phyloP scores from a whole-genome alignment of 2,329 filamentous ascomycete species.

The Colletotrichum sp. region DNA sequence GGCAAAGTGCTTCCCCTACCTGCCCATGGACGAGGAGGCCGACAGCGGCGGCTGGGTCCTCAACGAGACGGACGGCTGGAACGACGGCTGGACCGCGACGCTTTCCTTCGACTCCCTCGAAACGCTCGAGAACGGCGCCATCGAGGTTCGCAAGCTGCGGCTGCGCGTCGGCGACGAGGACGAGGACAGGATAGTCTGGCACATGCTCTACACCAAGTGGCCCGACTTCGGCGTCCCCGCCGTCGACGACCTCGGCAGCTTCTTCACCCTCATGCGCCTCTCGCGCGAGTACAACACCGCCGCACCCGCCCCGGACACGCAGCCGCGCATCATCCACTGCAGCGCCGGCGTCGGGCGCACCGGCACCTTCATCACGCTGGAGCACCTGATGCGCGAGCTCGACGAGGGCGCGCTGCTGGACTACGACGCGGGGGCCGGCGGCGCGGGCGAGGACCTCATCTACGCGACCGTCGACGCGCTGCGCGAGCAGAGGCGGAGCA shows the following conservation, averaged over 20 bases:
- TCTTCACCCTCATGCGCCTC: slow-evolving; percentile 72
- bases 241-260: slow-evolving; percentile 67
- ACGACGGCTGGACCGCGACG: slow-evolving; percentile 70
- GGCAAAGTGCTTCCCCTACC: slow-evolving; percentile 92
- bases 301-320: slow-evolving; percentile 27
- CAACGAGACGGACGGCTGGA: slow-evolving; percentile 69
- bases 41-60: slow-evolving; percentile 58
- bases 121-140: slow-evolving; percentile 58
- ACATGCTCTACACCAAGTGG: slow-evolving; percentile 87
- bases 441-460: slow-evolving; percentile 64
- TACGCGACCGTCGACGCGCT: slow-evolving; percentile 80
- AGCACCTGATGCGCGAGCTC: slow-evolving; percentile 85
- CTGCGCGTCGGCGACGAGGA: slow-evolving; percentile 54
- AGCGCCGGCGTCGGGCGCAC: slow-evolving; percentile 93
- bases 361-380: slow-evolving; percentile 95
- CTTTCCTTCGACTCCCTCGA: slow-evolving; percentile 71
- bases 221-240: slow-evolving; percentile 87
- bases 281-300: slow-evolving; percentile 63
- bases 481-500: slow-evolving; percentile 86
- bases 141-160: slow-evolving; percentile 77
- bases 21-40: slow-evolving; percentile 64
- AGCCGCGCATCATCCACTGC: slow-evolving; percentile 82
- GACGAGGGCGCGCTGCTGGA: slow-evolving; percentile 71
- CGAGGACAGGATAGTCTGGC: slow-evolving; percentile 65
- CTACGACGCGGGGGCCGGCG: slow-evolving; percentile 36